These are phyloP conservation scores for Senna siamea DNA, from an alignment of 306 rosid genomes.

Conservation along the genomic window DNA sequence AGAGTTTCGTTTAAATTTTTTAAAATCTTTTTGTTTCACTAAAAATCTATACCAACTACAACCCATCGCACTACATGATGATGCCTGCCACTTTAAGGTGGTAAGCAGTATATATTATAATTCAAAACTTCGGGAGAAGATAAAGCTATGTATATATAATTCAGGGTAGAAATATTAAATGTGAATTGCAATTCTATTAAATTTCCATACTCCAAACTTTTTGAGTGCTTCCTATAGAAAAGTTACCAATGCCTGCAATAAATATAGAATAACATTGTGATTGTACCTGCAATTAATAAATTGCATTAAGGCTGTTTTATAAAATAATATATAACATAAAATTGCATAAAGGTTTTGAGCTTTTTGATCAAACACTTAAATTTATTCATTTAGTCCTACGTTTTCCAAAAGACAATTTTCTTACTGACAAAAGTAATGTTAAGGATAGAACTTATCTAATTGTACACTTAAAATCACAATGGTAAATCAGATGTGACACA, in stretches of 20 bases:
- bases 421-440: no score
- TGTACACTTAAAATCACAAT: not conserved
- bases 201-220: not conserved
- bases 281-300: not conserved
- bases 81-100: conserved; percentile 3
- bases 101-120: conserved; percentile 4
- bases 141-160: conserved; percentile 15
- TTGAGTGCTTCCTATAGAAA: conserved; percentile 3
- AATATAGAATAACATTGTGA: not conserved
- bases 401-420: not conserved
- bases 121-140: conserved; percentile 23
- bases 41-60: no score
- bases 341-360: not conserved
- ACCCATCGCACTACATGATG: conserved; percentile 5
- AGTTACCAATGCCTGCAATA: not conserved
- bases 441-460: not conserved
- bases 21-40: no score
- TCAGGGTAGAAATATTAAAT: not conserved
- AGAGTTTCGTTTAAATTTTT: no score
- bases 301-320: not conserved
- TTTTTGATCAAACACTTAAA: not conserved
- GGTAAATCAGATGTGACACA: not conserved
- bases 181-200: conserved; percentile 30
- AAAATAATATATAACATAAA: no score
- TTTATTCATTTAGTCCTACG: not conserved